Evolutionary conservation across 208 protist genomes (phyloP).

Genomic region (Histomonas meleagridis): DNA sequence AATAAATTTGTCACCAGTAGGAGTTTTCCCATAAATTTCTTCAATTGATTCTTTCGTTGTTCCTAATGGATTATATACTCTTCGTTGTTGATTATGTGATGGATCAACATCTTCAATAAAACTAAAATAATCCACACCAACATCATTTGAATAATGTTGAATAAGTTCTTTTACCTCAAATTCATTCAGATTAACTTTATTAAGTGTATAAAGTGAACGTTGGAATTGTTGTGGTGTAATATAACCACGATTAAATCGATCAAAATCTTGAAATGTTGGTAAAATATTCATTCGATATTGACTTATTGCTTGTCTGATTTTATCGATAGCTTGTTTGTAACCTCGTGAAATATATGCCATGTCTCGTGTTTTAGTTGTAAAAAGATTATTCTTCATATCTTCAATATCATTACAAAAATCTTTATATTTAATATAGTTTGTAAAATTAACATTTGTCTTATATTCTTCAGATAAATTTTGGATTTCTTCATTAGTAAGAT

Average conservation of each 20-base stretch:
- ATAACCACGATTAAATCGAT: conserved; percentile 35
- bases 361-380: neutral
- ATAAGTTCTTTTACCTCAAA: neutral
- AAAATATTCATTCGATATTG: conserved; percentile 17
- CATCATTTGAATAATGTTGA: neutral
- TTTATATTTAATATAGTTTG: neutral
- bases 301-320: neutral
- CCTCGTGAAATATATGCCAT: neutral
- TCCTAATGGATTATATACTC: neutral
- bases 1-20: neutral
- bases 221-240: conserved; percentile 35
- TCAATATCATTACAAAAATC: conserved; percentile 27
- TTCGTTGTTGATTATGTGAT: neutral
- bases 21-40: neutral
- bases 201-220: neutral
- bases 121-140: neutral
- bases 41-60: neutral
- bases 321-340: neutral
- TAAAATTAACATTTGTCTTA: neutral
- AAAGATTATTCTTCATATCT: neutral
- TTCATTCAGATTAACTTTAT: neutral
- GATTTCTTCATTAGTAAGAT: neutral
- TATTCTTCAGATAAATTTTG: neutral
- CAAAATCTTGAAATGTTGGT: conserved; percentile 40
- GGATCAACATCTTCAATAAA: conserved; percentile 32